Evolutionary conservation across 1,139 yeast species (phyloP), one percentile per base, ranked within the genome.

Genomic region (Barnettozyma hawaiiensis): DNA sequence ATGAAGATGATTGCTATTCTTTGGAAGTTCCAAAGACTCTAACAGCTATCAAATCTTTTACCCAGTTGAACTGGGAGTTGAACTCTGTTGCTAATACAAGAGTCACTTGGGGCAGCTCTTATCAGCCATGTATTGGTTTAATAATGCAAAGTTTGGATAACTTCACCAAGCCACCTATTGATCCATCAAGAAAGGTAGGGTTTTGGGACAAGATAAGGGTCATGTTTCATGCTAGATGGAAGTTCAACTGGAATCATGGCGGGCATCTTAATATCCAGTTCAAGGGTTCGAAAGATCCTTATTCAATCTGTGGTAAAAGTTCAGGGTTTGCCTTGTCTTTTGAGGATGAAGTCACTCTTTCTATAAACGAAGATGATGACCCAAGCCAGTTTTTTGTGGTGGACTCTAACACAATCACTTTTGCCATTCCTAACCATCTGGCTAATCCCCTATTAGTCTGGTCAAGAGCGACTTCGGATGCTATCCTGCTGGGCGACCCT

Each of bases 271-370:
- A 78, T 47, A 73, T 81, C 6, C 73, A 78, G 2, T 67, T 83
- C 46, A 65, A 67, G 44, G 87, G 95, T 14, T 78, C 94, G 0
- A 70, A 77, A 42, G 76, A 79, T 52, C 98, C 98, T 0, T 86
- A 90, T 57, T 71, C 73, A 20, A 62, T 90, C 34, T 70, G 78
- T 7, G 90, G 87, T 1, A 67, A 69, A 11, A 73, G 81, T 39
- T 75, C 96, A 2, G 98, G 98, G 0, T 85, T 87, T 60, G 78
- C 83, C 1, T 75, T 89, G 53, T 76, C 81, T 26, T 90, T 96
- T 81, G 75, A 76, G 50, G 76, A 83, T 38, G 70, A 81, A 53
- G 89, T 85, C 4, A 56, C 59, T 2, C 67, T 87, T 42, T 58
- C 65, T 6, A 69, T 87, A 40, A 87, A 87, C 60, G 78, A 77